phyloP scores from a whole-genome alignment of 1,139 yeast genomes.

The Diutina ranongensis region DNA sequence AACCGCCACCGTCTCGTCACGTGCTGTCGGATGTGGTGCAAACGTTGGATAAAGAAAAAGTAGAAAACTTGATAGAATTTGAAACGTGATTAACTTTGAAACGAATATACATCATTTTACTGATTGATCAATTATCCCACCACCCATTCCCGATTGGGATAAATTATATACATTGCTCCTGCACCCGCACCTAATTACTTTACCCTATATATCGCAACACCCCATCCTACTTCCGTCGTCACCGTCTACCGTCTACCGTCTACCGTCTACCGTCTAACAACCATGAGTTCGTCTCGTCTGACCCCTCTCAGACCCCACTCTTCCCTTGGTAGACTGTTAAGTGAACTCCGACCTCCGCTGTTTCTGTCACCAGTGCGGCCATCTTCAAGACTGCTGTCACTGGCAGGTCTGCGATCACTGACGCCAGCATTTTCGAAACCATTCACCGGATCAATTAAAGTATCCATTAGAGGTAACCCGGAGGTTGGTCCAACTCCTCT shows the following conservation, averaged over 20 bases:
- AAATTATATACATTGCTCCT: not conserved
- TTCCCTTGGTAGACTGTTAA: not conserved
- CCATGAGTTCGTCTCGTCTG: not conserved
- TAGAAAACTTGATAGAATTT: constrained; percentile 13
- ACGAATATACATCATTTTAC: too few species aligned
- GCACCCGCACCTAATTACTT: not conserved
- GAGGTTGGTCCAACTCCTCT: not conserved
- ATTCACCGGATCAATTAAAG: not conserved
- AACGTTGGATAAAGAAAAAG: not conserved
- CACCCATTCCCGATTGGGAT: not conserved
- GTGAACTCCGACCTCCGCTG: not conserved
- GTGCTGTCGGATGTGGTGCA: constrained; percentile 3
- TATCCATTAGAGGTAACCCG: constrained; percentile 2
- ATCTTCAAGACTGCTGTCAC: not conserved
- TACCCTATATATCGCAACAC: not conserved
- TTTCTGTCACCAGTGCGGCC: not conserved
- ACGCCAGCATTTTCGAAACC: not conserved
- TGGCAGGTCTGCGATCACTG: not conserved
- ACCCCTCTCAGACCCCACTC: not conserved
- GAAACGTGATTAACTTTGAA: too few species aligned
- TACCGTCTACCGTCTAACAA: not conserved
- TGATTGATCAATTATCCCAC: not conserved
- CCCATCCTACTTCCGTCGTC: too few species aligned
- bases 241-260: too few species aligned
- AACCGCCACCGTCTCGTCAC: not conserved